Base-by-base conservation (phyloP, 2,329 filamentous ascomycete species). In the Diaporthe citri region DNA sequence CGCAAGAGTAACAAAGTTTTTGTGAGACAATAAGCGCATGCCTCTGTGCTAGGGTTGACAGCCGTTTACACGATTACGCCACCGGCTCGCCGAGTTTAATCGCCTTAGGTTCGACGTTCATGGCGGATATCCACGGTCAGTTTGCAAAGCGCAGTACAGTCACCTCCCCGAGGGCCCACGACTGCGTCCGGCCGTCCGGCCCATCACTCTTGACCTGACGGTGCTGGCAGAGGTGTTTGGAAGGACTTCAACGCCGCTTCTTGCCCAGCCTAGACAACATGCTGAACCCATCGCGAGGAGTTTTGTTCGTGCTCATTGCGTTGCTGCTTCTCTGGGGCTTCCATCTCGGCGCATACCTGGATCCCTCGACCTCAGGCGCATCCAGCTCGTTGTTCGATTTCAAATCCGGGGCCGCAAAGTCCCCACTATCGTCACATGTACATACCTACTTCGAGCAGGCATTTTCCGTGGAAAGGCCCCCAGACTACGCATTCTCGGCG, bases 401-500 rank as follows among this genome's bases (percentile, higher is more conserved):
- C 51, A 56, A 60, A 13, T 36, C 66, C 15, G 36, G 4, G 9
- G 34, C 10, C 36, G 41, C 22, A 25, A 71, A 56, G 10, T 71
- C 66, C 2, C 66, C 72, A 6, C 28, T 74, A 22, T 57, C 75
- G 13, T 67, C 46, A 8, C 78, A 78, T 55, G 73, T 80, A 15
- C 71, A 77, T 31, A 67, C 55, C 31, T 83, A 81, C 76, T 83
- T 82, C 67, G 80, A 82, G 13, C 82, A 83, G 76, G 79, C 79
- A 25, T 83, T 83, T 70, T 79, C 80, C 5, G 74, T 62, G 67
- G 66, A 72, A 20, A 60, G 71, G 25, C 77, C 79, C 9, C 4
- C 67, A 4, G 10, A 71, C 9, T 82, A 80, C 62, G 72, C 74
- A 25, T 83, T 79, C 73, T 59, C 77, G 5, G 78, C 77, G 10